Conservation (phyloP, 306 rosid species). For the Rosa persica region DNA sequence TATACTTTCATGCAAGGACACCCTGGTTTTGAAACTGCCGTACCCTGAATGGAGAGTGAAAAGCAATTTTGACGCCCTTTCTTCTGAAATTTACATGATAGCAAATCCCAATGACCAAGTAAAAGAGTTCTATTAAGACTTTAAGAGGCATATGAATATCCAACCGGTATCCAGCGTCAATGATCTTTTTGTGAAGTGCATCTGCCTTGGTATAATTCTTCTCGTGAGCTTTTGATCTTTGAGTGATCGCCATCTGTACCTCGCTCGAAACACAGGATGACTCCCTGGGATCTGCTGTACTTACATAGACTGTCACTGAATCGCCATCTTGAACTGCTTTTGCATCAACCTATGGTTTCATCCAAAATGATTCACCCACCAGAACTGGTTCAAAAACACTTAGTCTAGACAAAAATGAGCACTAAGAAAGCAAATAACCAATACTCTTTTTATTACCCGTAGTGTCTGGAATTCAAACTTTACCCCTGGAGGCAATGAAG, state of each 20-base stretch:
- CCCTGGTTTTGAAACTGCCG: constrained; percentile 52
- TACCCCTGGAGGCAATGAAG: constrained; percentile 24
- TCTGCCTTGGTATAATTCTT: constrained; percentile 56
- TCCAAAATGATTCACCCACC: constrained; percentile 16
- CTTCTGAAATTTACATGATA: neutral
- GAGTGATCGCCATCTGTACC: constrained; percentile 47
- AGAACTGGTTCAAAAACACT: constrained; percentile 8
- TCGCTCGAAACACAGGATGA: constrained; percentile 55
- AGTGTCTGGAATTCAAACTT: constrained; percentile 31
- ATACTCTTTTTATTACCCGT: constrained; percentile 52
- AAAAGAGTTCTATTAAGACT: neutral
- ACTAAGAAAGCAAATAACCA: neutral
- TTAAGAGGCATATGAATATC: constrained; percentile 16
- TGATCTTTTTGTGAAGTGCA: constrained; percentile 65
- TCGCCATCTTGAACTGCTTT: constrained; percentile 94
- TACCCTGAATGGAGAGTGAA: constrained; percentile 42
- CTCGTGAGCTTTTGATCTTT: constrained; percentile 60
- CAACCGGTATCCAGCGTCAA: constrained; percentile 76
- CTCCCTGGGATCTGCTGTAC: constrained; percentile 69
- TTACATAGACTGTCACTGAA: constrained; percentile 79
- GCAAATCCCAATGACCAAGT: neutral
- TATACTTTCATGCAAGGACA: constrained; percentile 66
- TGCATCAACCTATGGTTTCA: constrained; percentile 65
- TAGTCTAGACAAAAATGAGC: neutral
- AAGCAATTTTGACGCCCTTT: neutral